Percentiles rank a stretch among this genome's conserved stretches.
Evolutionary conservation across 2,329 filamentous ascomycete genomes (phyloP).

Genomic region (Leptographium galeiforme): DNA sequence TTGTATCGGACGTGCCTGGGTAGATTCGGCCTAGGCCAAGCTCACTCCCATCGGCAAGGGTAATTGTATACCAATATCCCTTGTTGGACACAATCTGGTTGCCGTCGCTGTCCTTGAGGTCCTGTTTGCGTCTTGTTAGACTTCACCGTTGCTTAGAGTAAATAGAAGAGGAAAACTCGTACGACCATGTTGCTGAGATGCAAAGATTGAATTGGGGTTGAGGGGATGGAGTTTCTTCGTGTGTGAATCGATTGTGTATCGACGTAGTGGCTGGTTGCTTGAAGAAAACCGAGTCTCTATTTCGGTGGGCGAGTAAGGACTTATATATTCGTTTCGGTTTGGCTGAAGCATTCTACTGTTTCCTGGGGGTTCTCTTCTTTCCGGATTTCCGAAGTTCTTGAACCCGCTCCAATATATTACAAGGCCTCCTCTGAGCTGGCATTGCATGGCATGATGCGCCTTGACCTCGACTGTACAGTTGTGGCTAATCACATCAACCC

Average conservation of each 20-base stretch:
- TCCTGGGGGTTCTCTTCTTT: no score
- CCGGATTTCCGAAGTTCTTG: no score
- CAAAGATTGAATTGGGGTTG: no score
- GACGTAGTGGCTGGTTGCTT: background rate
- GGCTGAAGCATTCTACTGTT: no score
- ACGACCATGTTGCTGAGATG: background rate
- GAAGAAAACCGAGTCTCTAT: background rate
- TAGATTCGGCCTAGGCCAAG: background rate
- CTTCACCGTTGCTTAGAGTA: background rate
- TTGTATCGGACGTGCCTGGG: background rate
- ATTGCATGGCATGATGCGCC: no score
- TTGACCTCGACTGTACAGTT: no score
- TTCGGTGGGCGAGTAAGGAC: no score
- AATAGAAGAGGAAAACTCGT: background rate
- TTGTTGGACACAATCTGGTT: background rate
- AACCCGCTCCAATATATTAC: no score
- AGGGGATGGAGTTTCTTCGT: background rate
- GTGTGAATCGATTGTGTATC: background rate
- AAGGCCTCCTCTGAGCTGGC: no score
- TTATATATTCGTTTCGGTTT: no score
- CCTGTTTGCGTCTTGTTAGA: background rate
- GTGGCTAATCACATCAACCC: no score
- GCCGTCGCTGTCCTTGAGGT: background rate
- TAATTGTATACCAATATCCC: background rate
- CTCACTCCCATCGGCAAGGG: background rate